Evolutionary conservation across 345 rosid species (phyloP).

Genomic region (Eucalyptus tenuipes): DNA sequence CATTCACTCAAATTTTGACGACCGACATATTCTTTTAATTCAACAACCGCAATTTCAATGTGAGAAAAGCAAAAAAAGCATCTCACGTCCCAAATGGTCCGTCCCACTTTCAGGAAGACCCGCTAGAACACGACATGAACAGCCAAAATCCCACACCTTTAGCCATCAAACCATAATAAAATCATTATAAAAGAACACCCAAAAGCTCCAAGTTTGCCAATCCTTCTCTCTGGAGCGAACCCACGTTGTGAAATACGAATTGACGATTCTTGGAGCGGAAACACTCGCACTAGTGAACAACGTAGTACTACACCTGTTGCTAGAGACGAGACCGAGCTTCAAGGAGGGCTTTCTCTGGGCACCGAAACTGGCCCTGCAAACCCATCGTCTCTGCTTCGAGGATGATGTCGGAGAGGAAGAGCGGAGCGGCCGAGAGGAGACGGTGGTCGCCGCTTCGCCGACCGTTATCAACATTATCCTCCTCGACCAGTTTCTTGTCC

Average conservation of each 20-base stretch:
- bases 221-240: not conserved
- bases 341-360: not conserved
- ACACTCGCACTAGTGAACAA: not conserved
- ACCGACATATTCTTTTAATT: not conserved
- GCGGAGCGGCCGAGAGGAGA: slow-evolving; percentile 6
- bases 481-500: not conserved
- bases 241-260: not conserved
- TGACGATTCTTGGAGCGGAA: not conserved
- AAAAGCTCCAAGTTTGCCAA: not conserved
- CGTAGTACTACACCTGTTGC: not conserved
- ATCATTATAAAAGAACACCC: not conserved
- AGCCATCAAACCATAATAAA: not conserved
- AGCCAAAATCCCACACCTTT: not conserved
- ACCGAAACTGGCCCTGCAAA: slow-evolving; percentile 20
- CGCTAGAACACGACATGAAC: not conserved
- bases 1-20: not conserved
- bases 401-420: slow-evolving; percentile 3
- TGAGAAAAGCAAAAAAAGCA: not conserved
- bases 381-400: not conserved
- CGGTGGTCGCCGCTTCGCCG: slow-evolving; percentile 32
- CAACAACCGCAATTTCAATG: not conserved
- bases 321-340: not conserved
- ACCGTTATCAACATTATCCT: slow-evolving; percentile 63
- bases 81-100: not conserved
- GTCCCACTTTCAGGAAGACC: not conserved